Evolutionary conservation across 768 basidiomycete species (phyloP), one percentile per base, ranked within the genome.

Genomic region (Lentinula lateritia): DNA sequence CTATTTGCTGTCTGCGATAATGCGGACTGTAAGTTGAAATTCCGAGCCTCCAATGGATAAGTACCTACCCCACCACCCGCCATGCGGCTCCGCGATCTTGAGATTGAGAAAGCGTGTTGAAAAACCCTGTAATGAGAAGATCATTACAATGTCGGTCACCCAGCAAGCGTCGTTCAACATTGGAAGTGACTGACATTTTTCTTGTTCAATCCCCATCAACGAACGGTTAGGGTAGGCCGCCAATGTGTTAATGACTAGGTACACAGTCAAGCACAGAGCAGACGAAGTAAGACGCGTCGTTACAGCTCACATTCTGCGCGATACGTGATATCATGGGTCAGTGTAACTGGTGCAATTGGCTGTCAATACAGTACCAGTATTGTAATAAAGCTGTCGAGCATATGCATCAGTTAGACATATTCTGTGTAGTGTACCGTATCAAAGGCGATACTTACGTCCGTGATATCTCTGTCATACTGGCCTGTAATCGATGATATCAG

Each of bases 381-480:
- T 84, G 66, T 82, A 85, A 64, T 76, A 75, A 12, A 80, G 66
- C 80, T 81, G 63, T 8, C 41, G 46, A 53, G 15, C 35, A 13
- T 1, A 58, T 50, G 52, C 9, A 41, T 36, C 58, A 38, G 52
- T 43, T 38, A 55, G 48, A 16, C 39, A 23, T 20, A 55, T 23
- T 32, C 48, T 35, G 36, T 32, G 13, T 41, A 15, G 28, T 32
- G 23, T 3, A 28, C 28, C 28, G 28, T 28, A 28, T 28, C 28
- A 4, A 50, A 23, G 39, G 45, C 9, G 12, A 46, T 46, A 64
- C 77, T 70, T 62, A 83, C 78, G 68, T 85, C 83, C 15, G 83
- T 85, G n/a, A 84, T 67, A 65, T 83, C 81, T 55, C 83, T 73
- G 62, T 85, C 80, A 66, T 86, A 85, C 63, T 84, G 76, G 2